A percentile compares a stretch with the other conserved stretches of the same genome.
Conservation (phyloP, 73 alveolate species). For the Paraurostyla sp. region DNA sequence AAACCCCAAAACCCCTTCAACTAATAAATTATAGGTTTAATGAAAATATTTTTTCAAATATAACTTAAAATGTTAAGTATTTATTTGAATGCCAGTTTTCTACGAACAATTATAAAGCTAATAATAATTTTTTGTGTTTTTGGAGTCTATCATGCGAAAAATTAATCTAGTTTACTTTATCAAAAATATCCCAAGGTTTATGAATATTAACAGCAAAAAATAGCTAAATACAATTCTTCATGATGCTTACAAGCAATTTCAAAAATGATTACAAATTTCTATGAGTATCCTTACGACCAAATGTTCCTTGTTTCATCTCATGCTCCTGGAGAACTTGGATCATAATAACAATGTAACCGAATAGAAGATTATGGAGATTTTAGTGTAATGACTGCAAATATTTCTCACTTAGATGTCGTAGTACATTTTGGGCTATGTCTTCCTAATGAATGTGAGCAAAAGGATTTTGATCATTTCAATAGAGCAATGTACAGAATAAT, state of each 20-base stretch:
- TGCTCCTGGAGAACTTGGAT: neutral
- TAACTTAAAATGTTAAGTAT: too few relatives aligned
- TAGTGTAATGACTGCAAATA: conserved; percentile 1
- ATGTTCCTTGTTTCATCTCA: neutral
- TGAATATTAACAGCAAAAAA: too few relatives aligned
- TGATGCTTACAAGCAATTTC: neutral
- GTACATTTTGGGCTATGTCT: conserved; percentile 43
- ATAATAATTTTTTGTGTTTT: too few relatives aligned
- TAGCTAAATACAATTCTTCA: too few relatives aligned
- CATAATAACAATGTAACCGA: neutral
- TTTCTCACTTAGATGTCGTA: conserved; percentile 18
- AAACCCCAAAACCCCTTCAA: too few relatives aligned
- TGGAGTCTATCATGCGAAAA: too few relatives aligned
- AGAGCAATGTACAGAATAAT: neutral
- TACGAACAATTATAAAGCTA: too few relatives aligned
- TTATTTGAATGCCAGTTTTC: too few relatives aligned
- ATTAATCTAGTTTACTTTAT: too few relatives aligned
- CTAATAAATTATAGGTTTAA: too few relatives aligned
- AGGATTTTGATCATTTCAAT: neutral
- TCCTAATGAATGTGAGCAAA: conserved; percentile 43
- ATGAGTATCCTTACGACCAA: conserved; percentile 32
- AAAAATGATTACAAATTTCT: conserved; percentile 18
- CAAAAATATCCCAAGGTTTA: conserved; percentile 31
- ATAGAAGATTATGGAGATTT: conserved; percentile 3
- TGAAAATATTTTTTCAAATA: too few relatives aligned